Percentiles rank a stretch among this genome's conserved stretches.
Evolutionary conservation across 176 grass and related monocot species (phyloP).

Genomic region (Calamus simplicifolius): DNA sequence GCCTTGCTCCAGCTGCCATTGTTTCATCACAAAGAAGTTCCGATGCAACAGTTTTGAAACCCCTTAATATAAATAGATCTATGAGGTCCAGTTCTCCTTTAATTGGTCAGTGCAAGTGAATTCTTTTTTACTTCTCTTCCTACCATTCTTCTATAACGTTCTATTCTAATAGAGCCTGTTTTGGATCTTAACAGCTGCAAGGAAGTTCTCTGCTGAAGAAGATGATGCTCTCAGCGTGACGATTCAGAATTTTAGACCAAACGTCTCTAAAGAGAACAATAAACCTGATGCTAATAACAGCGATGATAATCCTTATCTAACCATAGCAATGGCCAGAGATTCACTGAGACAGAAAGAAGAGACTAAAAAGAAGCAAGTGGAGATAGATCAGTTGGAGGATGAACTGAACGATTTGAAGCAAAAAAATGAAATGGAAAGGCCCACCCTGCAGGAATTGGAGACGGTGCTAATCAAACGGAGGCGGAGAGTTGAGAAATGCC

Average conservation of each 20-base stretch:
- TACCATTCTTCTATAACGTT: background rate
- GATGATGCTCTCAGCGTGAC: conserved; percentile 22
- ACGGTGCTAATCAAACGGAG: conserved; percentile 53
- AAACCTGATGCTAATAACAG: conserved; percentile 39
- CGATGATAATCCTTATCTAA: conserved; percentile 60
- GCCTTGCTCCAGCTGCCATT: conserved; percentile 80
- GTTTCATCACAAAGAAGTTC: conserved; percentile 33
- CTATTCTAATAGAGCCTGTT: background rate
- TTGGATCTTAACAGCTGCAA: conserved; percentile 34
- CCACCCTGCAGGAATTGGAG: conserved; percentile 72
- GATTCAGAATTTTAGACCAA: conserved; percentile 17
- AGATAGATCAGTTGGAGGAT: conserved; percentile 55
- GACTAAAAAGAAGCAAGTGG: conserved; percentile 72
- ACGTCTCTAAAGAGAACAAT: conserved; percentile 59
- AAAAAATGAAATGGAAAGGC: conserved; percentile 53
- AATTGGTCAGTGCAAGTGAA: conserved; percentile 36
- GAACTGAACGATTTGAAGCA: conserved; percentile 48
- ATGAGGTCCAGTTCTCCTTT: conserved; percentile 50
- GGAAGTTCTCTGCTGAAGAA: conserved; percentile 45
- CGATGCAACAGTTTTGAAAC: conserved; percentile 59
- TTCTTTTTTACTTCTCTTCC: background rate
- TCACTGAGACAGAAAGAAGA: conserved; percentile 74
- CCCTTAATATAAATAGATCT: conserved; percentile 54
- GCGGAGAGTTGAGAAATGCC: conserved; percentile 59
- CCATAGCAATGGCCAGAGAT: conserved; percentile 84